Conservation (phyloP, 305 asterid species). For the Coffea humblotiana region DNA sequence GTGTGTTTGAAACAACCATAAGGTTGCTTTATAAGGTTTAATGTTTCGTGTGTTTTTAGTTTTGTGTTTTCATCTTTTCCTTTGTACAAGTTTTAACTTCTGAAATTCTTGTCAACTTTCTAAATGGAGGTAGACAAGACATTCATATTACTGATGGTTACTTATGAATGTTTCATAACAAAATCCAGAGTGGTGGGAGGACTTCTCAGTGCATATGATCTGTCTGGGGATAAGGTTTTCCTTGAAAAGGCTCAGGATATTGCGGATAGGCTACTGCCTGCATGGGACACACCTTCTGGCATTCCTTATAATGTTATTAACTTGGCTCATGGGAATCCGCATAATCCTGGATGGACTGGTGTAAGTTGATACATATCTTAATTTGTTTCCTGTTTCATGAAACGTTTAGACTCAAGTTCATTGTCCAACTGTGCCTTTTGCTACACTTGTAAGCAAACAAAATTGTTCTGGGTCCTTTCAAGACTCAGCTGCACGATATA, state of each 20-base stretch:
- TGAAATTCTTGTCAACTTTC: neutral
- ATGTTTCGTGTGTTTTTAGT: conserved; percentile 33
- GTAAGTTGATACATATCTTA: conserved; percentile 42
- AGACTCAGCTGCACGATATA: neutral
- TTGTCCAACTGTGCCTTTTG: neutral
- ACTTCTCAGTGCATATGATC: conserved; percentile 92
- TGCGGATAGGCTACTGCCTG: conserved; percentile 93
- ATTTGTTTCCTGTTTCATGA: conserved; percentile 1
- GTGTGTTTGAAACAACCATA: conserved; percentile 99
- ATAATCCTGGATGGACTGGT: conserved; percentile 98
- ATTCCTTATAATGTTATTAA: conserved; percentile 87
- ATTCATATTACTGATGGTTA: conserved; percentile 20
- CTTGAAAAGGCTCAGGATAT: conserved; percentile 91
- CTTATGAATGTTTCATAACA: conserved; percentile 33
- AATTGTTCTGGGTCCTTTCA: neutral
- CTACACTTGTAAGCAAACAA: neutral
- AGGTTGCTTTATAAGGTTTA: conserved; percentile 98
- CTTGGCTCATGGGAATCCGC: conserved; percentile 83
- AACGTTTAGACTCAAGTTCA: neutral
- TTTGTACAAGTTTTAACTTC: conserved; percentile 5
- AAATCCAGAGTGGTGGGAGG: conserved; percentile 92
- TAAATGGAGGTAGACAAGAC: too few relatives aligned
- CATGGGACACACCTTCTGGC: conserved; percentile 91
- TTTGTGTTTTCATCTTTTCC: conserved; percentile 25
- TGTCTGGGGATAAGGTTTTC: conserved; percentile 86